Percentiles rank a stretch among this genome's conserved stretches.
These are phyloP conservation scores for Pseudonectria foliicola DNA, from an alignment of 2,329 filamentous ascomycete genomes.

Conservation along the genomic window DNA sequence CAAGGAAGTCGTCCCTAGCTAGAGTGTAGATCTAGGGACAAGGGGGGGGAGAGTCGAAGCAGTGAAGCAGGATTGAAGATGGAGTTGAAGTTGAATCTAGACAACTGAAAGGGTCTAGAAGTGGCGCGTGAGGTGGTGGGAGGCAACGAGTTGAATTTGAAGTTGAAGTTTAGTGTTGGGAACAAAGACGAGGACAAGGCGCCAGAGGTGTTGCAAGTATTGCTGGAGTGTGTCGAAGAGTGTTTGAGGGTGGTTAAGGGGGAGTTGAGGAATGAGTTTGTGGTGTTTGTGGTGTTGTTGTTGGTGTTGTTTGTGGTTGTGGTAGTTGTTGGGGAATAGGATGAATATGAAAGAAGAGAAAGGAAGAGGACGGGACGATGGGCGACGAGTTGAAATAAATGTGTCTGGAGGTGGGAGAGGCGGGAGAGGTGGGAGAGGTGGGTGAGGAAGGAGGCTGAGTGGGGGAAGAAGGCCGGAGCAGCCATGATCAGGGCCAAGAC, in stretches of 20 bases:
- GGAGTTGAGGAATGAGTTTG: too few relatives aligned
- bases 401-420: conserved; percentile 7
- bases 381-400: conserved; percentile 15
- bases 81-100: too few relatives aligned
- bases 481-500: conserved; percentile 9
- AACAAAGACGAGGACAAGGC: too few relatives aligned
- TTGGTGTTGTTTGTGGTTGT: conserved; percentile 1
- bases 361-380: conserved; percentile 2
- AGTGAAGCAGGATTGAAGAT: too few relatives aligned
- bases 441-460: conserved; percentile 4
- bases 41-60: too few relatives aligned
- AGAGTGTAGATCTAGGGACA: background rate
- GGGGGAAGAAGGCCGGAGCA: conserved; percentile 16
- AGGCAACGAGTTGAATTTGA: too few relatives aligned
- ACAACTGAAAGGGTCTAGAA: too few relatives aligned
- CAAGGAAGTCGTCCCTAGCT: conserved; percentile 21
- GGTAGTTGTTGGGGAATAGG: conserved; percentile 5
- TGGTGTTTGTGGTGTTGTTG: background rate
- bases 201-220: too few relatives aligned
- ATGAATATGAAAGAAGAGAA: conserved; percentile 3
- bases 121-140: too few relatives aligned
- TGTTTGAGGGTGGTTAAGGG: conserved; percentile 4
- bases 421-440: too few relatives aligned
- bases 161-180: too few relatives aligned
- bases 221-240: conserved; percentile 1